These are phyloP conservation scores for Alternaria dauci DNA, from an alignment of 2,329 filamentous ascomycete species.

Conservation along the genomic window DNA sequence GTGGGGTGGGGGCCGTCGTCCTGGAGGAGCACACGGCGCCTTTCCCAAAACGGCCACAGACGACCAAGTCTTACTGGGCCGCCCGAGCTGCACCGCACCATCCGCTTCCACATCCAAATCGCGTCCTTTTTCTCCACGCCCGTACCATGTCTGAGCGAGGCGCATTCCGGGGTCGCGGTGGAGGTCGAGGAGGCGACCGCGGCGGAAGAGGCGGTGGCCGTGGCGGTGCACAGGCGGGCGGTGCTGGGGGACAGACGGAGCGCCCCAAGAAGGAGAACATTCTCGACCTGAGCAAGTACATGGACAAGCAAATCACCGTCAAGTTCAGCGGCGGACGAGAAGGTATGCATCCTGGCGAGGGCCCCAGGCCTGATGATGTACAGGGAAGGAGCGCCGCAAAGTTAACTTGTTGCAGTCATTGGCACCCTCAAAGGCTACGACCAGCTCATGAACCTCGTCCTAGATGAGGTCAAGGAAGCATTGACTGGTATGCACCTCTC, in stretches of 20 bases:
- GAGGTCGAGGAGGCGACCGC: slow-evolving; percentile 44
- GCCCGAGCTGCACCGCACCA: slow-evolving; percentile 35
- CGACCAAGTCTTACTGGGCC: slow-evolving; percentile 11
- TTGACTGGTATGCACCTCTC: slow-evolving; percentile 74
- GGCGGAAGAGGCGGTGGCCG: slow-evolving; percentile 55
- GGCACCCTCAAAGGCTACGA: slow-evolving; percentile 95
- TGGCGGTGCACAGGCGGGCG: slow-evolving; percentile 49
- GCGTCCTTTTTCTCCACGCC: slow-evolving; percentile 20
- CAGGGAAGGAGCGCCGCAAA: slow-evolving; percentile 1
- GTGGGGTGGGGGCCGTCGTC: slow-evolving; percentile 1
- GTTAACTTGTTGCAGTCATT: slow-evolving; percentile 66
- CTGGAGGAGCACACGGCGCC: background rate
- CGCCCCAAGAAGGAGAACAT: slow-evolving; percentile 99
- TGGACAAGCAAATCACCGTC: slow-evolving; percentile 94
- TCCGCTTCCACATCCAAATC: slow-evolving; percentile 12
- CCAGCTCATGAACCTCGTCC: slow-evolving; percentile 95
- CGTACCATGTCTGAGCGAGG: slow-evolving; percentile 64
- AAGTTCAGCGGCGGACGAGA: slow-evolving; percentile 97
- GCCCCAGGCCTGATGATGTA: background rate
- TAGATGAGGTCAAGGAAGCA: slow-evolving; percentile 91
- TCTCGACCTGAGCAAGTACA: slow-evolving; percentile 91
- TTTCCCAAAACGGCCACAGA: slow-evolving; percentile 16
- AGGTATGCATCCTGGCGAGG: slow-evolving; percentile 60
- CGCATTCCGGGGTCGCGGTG: slow-evolving; percentile 56
- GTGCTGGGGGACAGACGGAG: slow-evolving; percentile 58